Evolutionary conservation across 768 basidiomycete species (phyloP), one percentile per base, ranked within the genome.

Genomic region (Zangia roseola): DNA sequence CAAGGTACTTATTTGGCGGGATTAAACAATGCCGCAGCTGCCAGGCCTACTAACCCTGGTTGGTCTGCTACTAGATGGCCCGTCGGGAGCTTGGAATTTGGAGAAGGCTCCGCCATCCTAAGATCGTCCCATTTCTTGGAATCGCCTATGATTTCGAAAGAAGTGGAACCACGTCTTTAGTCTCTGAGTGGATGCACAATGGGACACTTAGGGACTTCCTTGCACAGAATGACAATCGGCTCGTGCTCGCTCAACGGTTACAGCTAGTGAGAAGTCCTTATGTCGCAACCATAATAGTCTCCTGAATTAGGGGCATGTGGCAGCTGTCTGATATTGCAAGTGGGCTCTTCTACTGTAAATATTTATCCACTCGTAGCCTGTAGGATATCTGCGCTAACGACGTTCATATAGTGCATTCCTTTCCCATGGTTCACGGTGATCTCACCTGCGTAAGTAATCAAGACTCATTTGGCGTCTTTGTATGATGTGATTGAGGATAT

Each of bases 131-230:
- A 2, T 50, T 66, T 19, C 53, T 54, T 26, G 64, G 64, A 10
- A 47, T 56, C 16, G 52, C 47, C 3, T 30, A 43, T 10, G 58
- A 53, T 23, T 65, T 64, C 47, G 64, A 62, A 17, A 52, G 52
- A 21, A 56, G 21, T 20, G 54, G 35, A 31, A 43, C 52, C 21
- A 40, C 40, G 5, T 61, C 63, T 16, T 55, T 67, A 47, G 64
- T 67, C n/a, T 63, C 57, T 17, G 57, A 56, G 6, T 67, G 65
- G 65, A 50, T 61, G 45, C 57, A 60, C 1, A 60, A 62, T 40
- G 65, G 64, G n/a, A 57, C 52, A 2, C 45, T 67, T n/a, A 56
- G 39, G 4, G 34, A 48, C 13, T 63, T 63, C 43, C 43, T 63
- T 7, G 44, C 30, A 13, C 42, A 33, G 19, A 19, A 48, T 19